phyloP scores from a whole-genome alignment of 495 filamentous ascomycete species.

The Choiromyces venosus region DNA sequence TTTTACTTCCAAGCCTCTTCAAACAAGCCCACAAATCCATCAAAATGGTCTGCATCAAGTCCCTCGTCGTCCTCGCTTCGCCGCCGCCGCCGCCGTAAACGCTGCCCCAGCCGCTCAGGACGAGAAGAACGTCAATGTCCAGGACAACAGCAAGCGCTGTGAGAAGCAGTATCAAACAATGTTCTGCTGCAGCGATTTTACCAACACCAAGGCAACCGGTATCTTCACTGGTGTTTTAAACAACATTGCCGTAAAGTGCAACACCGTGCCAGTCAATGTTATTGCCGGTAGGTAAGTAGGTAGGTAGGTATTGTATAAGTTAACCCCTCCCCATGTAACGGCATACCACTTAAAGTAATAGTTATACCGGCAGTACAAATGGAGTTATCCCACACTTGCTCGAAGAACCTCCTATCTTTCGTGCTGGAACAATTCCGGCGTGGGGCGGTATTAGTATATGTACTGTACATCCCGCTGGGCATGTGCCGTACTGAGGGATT shows the following conservation, averaged over 20 bases:
- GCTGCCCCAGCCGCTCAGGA: too few species aligned
- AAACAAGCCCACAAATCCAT: background rate
- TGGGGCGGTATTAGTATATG: too few species aligned
- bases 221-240: background rate
- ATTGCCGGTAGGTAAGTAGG: background rate
- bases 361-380: too few species aligned
- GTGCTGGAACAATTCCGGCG: too few species aligned
- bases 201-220: background rate
- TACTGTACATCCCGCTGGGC: too few species aligned
- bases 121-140: background rate
- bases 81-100: background rate
- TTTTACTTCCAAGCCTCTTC: background rate
- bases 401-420: too few species aligned
- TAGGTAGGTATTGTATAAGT: too few species aligned
- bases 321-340: too few species aligned
- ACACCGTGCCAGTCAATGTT: background rate
- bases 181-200: background rate
- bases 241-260: background rate
- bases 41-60: conserved; percentile 1
- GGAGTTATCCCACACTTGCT: too few species aligned
- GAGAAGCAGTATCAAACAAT: background rate
- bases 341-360: too few species aligned
- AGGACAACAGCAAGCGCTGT: background rate
- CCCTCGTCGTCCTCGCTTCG: background rate
- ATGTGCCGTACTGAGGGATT: too few species aligned